Conservation (phyloP, 495 filamentous ascomycete genomes). For the Penicillium herquei region DNA sequence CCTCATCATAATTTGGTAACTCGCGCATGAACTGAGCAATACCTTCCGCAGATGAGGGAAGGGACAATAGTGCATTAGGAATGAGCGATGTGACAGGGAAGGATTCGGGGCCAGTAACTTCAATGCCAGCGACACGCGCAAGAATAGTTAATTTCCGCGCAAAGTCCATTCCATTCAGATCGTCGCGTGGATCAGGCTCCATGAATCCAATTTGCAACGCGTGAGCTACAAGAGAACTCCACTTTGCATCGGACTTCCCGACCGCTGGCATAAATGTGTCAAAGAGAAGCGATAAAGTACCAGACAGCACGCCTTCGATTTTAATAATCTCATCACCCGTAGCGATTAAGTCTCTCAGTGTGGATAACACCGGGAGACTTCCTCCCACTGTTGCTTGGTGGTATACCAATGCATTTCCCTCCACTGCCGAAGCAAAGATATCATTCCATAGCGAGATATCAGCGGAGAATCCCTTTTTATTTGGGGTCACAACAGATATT, state of each 20-base stretch:
- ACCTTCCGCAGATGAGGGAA: constrained; percentile 51
- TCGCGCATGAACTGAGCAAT: constrained; percentile 70
- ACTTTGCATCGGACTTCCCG: constrained; percentile 54
- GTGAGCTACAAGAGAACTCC: constrained; percentile 80
- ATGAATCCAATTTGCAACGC: constrained; percentile 92
- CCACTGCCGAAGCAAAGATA: constrained; percentile 65
- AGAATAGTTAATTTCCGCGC: constrained; percentile 91
- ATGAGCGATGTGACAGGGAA: constrained; percentile 90
- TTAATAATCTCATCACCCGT: constrained; percentile 81
- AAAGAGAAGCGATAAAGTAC: constrained; percentile 66
- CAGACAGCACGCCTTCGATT: constrained; percentile 95
- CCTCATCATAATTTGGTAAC: constrained; percentile 68
- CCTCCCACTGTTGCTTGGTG: constrained; percentile 91
- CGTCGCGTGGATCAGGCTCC: constrained; percentile 91
- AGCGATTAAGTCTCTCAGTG: constrained; percentile 78
- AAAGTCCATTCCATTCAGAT: constrained; percentile 91
- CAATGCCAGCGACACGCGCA: constrained; percentile 74
- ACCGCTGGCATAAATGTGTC: constrained; percentile 46
- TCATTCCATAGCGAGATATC: constrained; percentile 71
- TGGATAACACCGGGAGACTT: constrained; percentile 84
- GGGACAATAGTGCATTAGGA: constrained; percentile 70
- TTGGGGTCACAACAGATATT: constrained; percentile 87
- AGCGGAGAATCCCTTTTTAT: constrained; percentile 91
- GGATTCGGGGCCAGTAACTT: constrained; percentile 68
- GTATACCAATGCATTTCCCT: constrained; percentile 71